phyloP scores from a whole-genome alignment of 2,329 filamentous ascomycete species.

The Rosellinia necatrix region DNA sequence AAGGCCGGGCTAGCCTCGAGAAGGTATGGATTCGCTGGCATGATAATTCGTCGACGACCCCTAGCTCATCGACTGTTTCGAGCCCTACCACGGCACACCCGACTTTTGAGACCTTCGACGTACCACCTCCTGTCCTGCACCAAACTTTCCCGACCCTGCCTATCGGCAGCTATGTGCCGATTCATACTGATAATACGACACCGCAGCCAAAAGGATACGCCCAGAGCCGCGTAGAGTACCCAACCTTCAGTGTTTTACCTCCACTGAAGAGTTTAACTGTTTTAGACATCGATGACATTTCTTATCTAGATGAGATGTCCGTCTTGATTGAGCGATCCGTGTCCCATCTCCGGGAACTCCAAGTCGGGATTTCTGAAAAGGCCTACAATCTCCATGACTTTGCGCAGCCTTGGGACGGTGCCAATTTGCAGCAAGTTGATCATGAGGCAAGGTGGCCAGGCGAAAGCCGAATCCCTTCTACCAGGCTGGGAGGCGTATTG shows the following conservation, averaged over 20 bases:
- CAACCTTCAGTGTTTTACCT: constrained; percentile 78
- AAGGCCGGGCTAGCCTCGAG: constrained; percentile 68
- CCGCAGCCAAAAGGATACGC: constrained; percentile 52
- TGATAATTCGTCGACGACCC: constrained; percentile 63
- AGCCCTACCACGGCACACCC: constrained; percentile 28
- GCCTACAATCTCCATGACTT: constrained; percentile 53
- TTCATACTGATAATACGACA: constrained; percentile 37
- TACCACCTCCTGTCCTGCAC: constrained; percentile 21
- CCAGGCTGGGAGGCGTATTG: constrained; percentile 69
- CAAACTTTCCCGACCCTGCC: constrained; percentile 31
- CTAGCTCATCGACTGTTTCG: constrained; percentile 42
- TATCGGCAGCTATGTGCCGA: constrained; percentile 35
- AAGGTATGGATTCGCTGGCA: constrained; percentile 84
- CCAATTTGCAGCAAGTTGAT: constrained; percentile 66
- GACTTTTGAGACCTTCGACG: constrained; percentile 34
- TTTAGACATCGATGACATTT: constrained; percentile 80
- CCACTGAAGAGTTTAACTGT: constrained; percentile 76
- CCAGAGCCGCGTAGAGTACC: constrained; percentile 71
- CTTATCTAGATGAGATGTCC: constrained; percentile 82
- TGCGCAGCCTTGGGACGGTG: constrained; percentile 66
- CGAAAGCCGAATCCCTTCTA: constrained; percentile 62
- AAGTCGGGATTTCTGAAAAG: constrained; percentile 69
- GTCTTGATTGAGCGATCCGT: constrained; percentile 74
- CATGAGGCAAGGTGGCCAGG: constrained; percentile 61
- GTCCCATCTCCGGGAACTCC: constrained; percentile 68